phyloP scores from a whole-genome alignment of 2,329 filamentous ascomycete genomes.

The Spiromastix sp. region DNA sequence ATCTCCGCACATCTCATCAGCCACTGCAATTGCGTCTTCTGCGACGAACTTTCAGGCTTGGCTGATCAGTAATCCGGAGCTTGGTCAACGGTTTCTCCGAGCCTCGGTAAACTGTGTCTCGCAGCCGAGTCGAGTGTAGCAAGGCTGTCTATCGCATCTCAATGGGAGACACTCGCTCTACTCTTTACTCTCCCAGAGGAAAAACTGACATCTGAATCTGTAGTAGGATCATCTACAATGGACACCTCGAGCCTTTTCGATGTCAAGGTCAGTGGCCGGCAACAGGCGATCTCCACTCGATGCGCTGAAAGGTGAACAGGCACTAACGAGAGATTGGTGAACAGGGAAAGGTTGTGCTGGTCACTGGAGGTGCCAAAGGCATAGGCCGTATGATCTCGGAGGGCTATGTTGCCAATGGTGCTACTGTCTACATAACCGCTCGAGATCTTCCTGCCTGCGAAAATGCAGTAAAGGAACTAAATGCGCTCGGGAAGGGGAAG shows the following conservation, averaged over 20 bases:
- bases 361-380: constrained; percentile 42
- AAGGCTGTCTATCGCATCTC: too few relatives aligned
- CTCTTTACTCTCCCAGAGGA: too few relatives aligned
- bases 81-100: too few relatives aligned
- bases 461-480: constrained; percentile 36
- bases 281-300: neutral
- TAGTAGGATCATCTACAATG: constrained; percentile 40
- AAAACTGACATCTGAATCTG: too few relatives aligned
- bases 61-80: too few relatives aligned
- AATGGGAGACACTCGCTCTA: too few relatives aligned
- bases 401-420: constrained; percentile 43
- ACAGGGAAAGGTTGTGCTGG: constrained; percentile 37
- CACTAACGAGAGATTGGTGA: constrained; percentile 34
- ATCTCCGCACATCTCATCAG: too few relatives aligned
- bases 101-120: too few relatives aligned
- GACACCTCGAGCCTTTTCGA: constrained; percentile 46
- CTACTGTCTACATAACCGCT: constrained; percentile 44
- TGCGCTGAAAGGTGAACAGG: neutral
- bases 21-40: too few relatives aligned
- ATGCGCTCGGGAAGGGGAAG: constrained; percentile 41
- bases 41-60: neutral
- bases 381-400: constrained; percentile 47
- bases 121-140: too few relatives aligned
- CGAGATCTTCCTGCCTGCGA: constrained; percentile 42
- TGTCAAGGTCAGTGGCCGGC: constrained; percentile 41